phyloP scores from a whole-genome alignment of 805 yeast species.

The Starmera dryadoides region DNA sequence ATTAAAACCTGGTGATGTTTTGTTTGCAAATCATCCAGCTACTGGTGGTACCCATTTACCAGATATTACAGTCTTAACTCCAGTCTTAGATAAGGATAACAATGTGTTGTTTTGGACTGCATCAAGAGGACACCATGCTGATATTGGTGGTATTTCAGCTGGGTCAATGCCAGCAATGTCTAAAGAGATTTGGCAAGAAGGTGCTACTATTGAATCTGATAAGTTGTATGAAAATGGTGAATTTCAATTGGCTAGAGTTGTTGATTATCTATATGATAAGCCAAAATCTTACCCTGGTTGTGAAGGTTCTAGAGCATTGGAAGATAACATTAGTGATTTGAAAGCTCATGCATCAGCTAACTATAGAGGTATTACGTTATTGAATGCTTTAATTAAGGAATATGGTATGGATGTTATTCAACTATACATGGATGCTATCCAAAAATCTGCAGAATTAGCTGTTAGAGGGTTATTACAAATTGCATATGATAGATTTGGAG shows the following conservation, averaged over 20 bases:
- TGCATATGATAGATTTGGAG: slow-evolving; percentile 33
- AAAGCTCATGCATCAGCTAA: slow-evolving; percentile 47
- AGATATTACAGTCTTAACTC: slow-evolving; percentile 50
- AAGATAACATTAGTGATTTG: slow-evolving; percentile 44
- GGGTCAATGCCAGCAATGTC: slow-evolving; percentile 53
- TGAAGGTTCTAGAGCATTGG: slow-evolving; percentile 46
- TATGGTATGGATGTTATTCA: slow-evolving; percentile 34
- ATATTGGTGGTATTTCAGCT: slow-evolving; percentile 54
- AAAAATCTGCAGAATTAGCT: slow-evolving; percentile 38
- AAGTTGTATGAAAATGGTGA: slow-evolving; percentile 40
- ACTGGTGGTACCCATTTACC: slow-evolving; percentile 43
- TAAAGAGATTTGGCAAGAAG: slow-evolving; percentile 45
- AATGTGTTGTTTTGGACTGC: slow-evolving; percentile 47
- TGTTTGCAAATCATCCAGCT: slow-evolving; percentile 35
- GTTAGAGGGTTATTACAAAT: slow-evolving; percentile 29
- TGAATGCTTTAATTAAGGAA: slow-evolving; percentile 35
- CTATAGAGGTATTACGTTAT: slow-evolving; percentile 40
- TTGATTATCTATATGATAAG: slow-evolving; percentile 34
- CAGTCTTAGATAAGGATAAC: slow-evolving; percentile 40
- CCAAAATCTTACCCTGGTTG: slow-evolving; percentile 42
- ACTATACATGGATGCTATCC: slow-evolving; percentile 40
- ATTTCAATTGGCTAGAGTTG: slow-evolving; percentile 46
- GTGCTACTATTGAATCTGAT: slow-evolving; percentile 46
- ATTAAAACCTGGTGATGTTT: slow-evolving; percentile 34
- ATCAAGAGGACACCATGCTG: slow-evolving; percentile 56